These are phyloP conservation scores for Leptographium wingfieldii DNA, from an alignment of 2,329 filamentous ascomycete genomes.

Conservation along the genomic window DNA sequence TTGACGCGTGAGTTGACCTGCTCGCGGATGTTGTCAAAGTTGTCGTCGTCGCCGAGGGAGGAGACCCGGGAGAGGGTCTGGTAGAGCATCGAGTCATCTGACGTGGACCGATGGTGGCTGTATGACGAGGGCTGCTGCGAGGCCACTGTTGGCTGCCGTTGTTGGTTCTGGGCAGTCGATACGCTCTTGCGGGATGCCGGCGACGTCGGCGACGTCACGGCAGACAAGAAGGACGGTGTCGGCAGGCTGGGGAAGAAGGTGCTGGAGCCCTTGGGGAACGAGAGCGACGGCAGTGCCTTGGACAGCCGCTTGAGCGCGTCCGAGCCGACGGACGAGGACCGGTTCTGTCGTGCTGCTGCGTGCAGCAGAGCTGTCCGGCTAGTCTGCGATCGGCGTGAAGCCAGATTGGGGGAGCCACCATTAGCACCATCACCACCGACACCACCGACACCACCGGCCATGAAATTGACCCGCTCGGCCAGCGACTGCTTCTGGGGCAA, in stretches of 20 bases:
- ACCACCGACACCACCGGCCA: conserved; percentile 26
- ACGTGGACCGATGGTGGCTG: conserved; percentile 47
- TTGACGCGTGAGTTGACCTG: conserved; percentile 84
- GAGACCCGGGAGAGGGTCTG: conserved; percentile 66
- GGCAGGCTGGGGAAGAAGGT: conserved; percentile 24
- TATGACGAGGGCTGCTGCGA: not conserved
- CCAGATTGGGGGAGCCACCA: conserved; percentile 11
- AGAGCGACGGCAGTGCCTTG: conserved; percentile 43
- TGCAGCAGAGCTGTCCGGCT: conserved; percentile 8
- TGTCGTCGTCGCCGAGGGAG: conserved; percentile 70
- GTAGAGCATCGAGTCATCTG: conserved; percentile 68
- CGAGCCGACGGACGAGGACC: conserved; percentile 42
- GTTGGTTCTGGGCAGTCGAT: conserved; percentile 2
- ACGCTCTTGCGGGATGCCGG: conserved; percentile 4
- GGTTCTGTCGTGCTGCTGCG: conserved; percentile 21
- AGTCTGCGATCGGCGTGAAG: not conserved
- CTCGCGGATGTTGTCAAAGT: conserved; percentile 67
- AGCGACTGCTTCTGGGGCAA: conserved; percentile 38
- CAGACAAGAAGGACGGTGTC: conserved; percentile 26
- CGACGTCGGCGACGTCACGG: conserved; percentile 15
- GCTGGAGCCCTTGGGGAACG: conserved; percentile 24
- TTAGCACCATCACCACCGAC: not conserved
- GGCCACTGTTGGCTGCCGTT: not conserved
- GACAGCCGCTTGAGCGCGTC: conserved; percentile 45
- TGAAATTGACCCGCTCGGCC: conserved; percentile 42